Conservation (phyloP, 116 monocot genomes). For the Papilionanthe hybrid region DNA sequence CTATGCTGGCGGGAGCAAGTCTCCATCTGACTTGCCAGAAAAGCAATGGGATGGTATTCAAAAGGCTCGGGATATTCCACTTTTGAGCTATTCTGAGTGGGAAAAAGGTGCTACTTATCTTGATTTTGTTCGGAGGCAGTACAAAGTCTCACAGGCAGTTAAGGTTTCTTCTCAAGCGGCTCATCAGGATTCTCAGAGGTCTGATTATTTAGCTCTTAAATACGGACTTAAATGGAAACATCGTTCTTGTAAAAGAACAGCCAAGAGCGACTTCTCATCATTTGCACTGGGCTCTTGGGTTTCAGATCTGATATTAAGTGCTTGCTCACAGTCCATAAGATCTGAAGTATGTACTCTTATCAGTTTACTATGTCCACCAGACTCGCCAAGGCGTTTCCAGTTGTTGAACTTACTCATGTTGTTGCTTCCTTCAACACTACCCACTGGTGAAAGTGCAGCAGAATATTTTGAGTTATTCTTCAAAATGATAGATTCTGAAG, state of each 20-base stretch:
- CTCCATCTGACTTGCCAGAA: constrained; percentile 37
- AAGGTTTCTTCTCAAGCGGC: constrained; percentile 49
- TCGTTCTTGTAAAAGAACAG: constrained; percentile 46
- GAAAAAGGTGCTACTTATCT: constrained; percentile 93
- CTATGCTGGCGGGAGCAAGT: constrained; percentile 31
- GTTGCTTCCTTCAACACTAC: constrained; percentile 62
- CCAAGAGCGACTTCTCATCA: constrained; percentile 69
- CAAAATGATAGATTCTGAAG: constrained; percentile 72
- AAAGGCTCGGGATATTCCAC: constrained; percentile 61
- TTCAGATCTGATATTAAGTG: constrained; percentile 89
- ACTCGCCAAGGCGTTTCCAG: constrained; percentile 68
- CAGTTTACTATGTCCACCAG: constrained; percentile 67
- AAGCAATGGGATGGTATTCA: constrained; percentile 36
- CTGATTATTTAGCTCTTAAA: constrained; percentile 79
- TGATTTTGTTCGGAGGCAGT: constrained; percentile 95
- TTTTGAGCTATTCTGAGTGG: constrained; percentile 94
- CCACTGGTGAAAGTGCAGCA: constrained; percentile 91
- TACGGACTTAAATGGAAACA: constrained; percentile 92
- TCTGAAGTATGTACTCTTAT: constrained; percentile 82
- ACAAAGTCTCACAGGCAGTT: constrained; percentile 64
- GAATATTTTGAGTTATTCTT: constrained; percentile 96
- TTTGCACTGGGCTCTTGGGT: constrained; percentile 95
- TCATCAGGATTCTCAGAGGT: constrained; percentile 61
- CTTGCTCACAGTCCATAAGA: constrained; percentile 97
- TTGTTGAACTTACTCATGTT: constrained; percentile 78